Base-by-base conservation (phyloP, 257 asterid genomes). In the Penstemon eatonii region DNA sequence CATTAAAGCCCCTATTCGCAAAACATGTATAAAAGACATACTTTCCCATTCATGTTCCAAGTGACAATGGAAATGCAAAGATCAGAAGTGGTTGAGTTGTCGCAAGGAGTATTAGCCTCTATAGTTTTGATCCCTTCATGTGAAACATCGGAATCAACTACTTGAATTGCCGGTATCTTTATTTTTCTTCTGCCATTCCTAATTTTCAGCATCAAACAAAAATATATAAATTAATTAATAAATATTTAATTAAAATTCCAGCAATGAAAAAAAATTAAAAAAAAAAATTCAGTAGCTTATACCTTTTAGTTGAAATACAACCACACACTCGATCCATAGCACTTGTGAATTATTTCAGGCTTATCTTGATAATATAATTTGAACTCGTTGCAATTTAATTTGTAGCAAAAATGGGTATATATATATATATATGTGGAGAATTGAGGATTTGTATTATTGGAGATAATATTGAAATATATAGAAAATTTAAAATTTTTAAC, bases 1-100 rank as follows among this genome's bases (percentile, higher is more conserved):
- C 2, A 1, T 25, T 25, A 0, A 25, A 25, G 33, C 33, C 33
- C 33, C 33, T 25, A 25, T 25, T 25, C 33, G 1, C 1, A 25
- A 25, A 25, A 25, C 18, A 15, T 15, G 0, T 15, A 15, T 15
- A 15, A 15, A 15, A 15, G 18, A 25, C 33, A 25, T 7, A 85
- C 96, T 87, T 81, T 74, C 4, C 96, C 93, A 42, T 84, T 86
- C 96, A 82, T 86, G 67, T 88, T 88, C 91, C 93, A 88, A 49
- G 96, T 88, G 62, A 88, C 78, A 12, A 84, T 75, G 76, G 84
- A 84, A 47, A 88, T 75, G 74, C 91, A 86, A 68, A 81, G 69
- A 73, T 86, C 84, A 13, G 89, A 84, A 40, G 5, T 63, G 51
- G 68, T 75, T 3, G 90, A 81, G 65, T 81, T 83, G n/a, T 83